Conservation (phyloP, 257 asterid genomes). For the Solanum gracilifrons region DNA sequence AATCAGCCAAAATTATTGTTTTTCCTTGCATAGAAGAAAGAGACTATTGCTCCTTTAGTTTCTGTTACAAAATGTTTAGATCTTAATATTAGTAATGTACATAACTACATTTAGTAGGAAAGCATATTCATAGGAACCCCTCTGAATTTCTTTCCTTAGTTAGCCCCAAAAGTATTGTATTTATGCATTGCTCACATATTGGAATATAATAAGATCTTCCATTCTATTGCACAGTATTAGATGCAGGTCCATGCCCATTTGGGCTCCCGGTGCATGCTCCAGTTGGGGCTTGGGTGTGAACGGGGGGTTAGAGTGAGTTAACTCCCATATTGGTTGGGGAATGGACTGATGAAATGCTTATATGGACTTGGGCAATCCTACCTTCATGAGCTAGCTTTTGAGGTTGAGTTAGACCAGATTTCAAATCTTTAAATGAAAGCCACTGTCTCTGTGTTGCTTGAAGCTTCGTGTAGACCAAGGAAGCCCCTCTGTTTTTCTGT, state of each 20-base stretch:
- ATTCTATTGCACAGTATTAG: not conserved
- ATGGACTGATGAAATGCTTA: not conserved
- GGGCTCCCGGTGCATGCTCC: not conserved
- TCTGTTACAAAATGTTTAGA: not conserved
- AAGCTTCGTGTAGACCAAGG: not conserved
- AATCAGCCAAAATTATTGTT: not conserved
- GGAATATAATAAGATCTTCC: not conserved
- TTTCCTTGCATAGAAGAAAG: not conserved
- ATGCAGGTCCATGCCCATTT: not conserved
- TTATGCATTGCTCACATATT: not conserved
- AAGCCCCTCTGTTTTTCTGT: not conserved
- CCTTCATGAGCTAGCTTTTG: not conserved
- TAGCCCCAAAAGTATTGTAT: not conserved
- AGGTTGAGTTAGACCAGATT: not conserved
- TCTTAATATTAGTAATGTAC: not conserved
- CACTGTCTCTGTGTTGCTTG: not conserved
- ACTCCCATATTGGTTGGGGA: not conserved
- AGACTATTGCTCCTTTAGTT: not conserved
- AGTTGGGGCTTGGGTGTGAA: not conserved
- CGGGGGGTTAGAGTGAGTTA: not conserved
- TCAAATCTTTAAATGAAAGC: not conserved
- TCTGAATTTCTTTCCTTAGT: not conserved
- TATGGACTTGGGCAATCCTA: not conserved
- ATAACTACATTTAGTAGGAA: not conserved
- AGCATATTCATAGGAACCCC: not conserved